phyloP scores from a whole-genome alignment of 2,329 filamentous ascomycete species.

The Fusarium sacchari region DNA sequence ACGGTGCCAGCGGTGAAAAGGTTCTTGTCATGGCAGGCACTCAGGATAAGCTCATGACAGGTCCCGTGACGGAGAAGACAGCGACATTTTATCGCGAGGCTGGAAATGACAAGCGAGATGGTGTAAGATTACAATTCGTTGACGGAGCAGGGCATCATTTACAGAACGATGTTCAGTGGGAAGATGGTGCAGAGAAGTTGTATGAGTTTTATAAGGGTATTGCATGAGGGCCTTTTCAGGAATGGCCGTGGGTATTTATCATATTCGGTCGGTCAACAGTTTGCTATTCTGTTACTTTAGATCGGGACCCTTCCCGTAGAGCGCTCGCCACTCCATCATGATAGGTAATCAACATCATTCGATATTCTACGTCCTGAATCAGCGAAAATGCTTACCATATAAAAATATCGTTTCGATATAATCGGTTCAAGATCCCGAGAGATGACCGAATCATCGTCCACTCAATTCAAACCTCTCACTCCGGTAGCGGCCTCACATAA shows the following conservation, averaged over 20 bases:
- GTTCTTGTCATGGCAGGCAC: slow-evolving; percentile 54
- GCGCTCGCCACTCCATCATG: slow-evolving; percentile 7
- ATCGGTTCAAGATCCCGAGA: slow-evolving; percentile 39
- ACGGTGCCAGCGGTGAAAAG: slow-evolving; percentile 31
- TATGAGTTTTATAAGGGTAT: slow-evolving; percentile 51
- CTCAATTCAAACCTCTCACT: not conserved
- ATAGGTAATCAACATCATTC: not conserved
- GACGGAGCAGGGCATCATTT: slow-evolving; percentile 61
- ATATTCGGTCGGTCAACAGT: not conserved
- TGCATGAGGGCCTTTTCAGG: not conserved
- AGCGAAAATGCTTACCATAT: not conserved
- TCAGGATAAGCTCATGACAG: slow-evolving; percentile 55
- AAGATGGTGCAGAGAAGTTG: slow-evolving; percentile 57
- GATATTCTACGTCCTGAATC: slow-evolving; percentile 6
- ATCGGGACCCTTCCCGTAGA: not conserved
- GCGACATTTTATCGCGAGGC: slow-evolving; percentile 45
- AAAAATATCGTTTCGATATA: not conserved
- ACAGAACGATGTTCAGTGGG: slow-evolving; percentile 62
- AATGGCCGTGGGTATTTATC: not conserved
- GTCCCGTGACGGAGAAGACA: slow-evolving; percentile 50
- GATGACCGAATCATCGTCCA: slow-evolving; percentile 25
- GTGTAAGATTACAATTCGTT: slow-evolving; percentile 55
- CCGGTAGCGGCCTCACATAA: slow-evolving; percentile 25
- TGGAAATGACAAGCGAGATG: slow-evolving; percentile 33
- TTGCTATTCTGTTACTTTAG: not conserved